Conservation (phyloP, 129 eudicot species). For the Saposhnikovia divaricata region DNA sequence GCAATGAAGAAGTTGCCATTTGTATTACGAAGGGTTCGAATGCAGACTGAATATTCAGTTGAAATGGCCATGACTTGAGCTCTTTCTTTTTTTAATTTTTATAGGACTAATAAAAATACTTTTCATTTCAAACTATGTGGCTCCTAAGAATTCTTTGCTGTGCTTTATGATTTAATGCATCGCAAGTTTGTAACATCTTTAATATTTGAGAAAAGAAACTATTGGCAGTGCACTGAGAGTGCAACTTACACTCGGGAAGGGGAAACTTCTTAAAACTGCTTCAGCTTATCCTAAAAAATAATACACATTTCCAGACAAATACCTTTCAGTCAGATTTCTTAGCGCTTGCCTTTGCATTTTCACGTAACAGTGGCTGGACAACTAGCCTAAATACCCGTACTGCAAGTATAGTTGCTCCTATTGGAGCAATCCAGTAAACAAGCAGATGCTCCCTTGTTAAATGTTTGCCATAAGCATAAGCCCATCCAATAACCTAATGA, state of each 20-base stretch:
- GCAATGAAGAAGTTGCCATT: background rate
- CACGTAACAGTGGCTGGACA: constrained; percentile 8
- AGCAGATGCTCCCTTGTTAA: constrained; percentile 65
- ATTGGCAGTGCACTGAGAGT: background rate
- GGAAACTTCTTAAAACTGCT: background rate
- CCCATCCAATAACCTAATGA: constrained; percentile 87
- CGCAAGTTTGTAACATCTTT: background rate
- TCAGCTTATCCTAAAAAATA: background rate
- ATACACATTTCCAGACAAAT: background rate
- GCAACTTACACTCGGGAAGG: background rate
- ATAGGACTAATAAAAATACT: too few relatives aligned
- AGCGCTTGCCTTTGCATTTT: background rate
- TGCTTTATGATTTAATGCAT: too few relatives aligned
- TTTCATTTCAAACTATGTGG: too few relatives aligned
- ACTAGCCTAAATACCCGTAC: constrained; percentile 48
- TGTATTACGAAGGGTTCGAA: background rate
- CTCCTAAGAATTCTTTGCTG: background rate
- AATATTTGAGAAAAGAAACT: too few relatives aligned
- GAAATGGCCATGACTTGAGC: background rate
- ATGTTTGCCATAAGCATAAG: constrained; percentile 74
- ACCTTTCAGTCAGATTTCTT: constrained; percentile 6
- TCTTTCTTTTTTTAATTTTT: background rate
- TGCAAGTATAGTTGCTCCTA: constrained; percentile 56
- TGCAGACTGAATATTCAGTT: background rate
- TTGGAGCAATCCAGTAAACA: constrained; percentile 86